These are phyloP conservation scores for Wallacemonas sp. DNA, from an alignment of 208 protist genomes.

Conservation along the genomic window DNA sequence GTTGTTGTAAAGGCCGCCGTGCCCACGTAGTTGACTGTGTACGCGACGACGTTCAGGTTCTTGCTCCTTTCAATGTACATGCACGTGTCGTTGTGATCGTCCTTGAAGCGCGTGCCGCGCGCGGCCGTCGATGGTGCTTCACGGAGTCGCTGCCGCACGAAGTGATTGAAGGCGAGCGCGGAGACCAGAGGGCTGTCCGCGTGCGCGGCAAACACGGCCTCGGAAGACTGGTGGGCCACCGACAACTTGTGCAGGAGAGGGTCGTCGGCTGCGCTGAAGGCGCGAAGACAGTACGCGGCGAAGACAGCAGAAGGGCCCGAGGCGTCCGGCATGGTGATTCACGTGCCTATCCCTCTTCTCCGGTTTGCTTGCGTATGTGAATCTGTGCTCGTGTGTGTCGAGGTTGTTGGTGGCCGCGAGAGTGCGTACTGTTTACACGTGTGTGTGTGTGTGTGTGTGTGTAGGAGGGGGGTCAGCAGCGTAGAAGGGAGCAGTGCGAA, in stretches of 20 bases:
- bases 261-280: background rate
- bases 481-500: too few relatives aligned
- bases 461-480: too few relatives aligned
- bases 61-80: constrained; percentile 54
- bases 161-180: constrained; percentile 12
- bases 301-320: too few relatives aligned
- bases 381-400: too few relatives aligned
- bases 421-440: too few relatives aligned
- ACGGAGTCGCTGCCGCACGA: constrained; percentile 10
- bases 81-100: constrained; percentile 37
- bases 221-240: background rate
- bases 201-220: constrained; percentile 2
- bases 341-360: too few relatives aligned
- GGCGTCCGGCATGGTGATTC: too few relatives aligned
- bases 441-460: too few relatives aligned
- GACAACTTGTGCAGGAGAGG: background rate
- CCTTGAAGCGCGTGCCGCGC: constrained; percentile 33
- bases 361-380: too few relatives aligned
- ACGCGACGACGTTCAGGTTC: constrained; percentile 43
- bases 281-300: too few relatives aligned
- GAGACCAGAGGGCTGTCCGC: background rate
- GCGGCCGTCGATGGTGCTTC: background rate
- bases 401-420: too few relatives aligned
- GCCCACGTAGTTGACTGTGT: constrained; percentile 23
- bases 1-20: background rate